Conservation (phyloP, 768 basidiomycete species). For the Naematelia aurantialba region DNA sequence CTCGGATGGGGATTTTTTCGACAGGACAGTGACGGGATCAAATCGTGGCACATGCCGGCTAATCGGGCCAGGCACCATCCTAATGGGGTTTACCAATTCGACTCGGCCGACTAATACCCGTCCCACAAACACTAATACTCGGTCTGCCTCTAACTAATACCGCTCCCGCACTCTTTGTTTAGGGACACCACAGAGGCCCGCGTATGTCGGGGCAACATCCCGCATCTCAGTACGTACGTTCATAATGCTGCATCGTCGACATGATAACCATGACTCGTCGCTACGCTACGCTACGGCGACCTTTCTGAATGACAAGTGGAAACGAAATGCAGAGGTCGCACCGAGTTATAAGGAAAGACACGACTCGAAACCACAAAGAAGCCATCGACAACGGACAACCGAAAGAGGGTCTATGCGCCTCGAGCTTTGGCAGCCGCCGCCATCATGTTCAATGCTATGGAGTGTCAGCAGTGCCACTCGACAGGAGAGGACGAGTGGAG, state of each 20-base stretch:
- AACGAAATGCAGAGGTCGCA: no score
- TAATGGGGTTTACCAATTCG: no score
- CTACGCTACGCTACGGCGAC: background rate
- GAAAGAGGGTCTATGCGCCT: conserved; percentile 11
- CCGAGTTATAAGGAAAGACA: background rate
- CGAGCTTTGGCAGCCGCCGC: conserved; percentile 43
- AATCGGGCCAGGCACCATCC: background rate
- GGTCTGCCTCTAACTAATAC: no score
- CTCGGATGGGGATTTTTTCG: background rate
- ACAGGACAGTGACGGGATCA: background rate
- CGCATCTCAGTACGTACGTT: background rate
- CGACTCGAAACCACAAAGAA: background rate
- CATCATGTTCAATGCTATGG: conserved; percentile 48
- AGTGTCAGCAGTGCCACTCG: no score
- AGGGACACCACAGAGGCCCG: no score
- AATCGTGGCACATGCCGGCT: background rate
- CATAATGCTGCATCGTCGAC: background rate
- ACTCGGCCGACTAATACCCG: no score
- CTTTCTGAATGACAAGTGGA: background rate
- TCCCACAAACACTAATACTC: no score
- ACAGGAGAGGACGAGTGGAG: background rate
- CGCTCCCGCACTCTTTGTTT: no score
- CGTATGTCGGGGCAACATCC: background rate
- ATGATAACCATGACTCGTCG: background rate
- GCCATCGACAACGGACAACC: background rate